These are phyloP conservation scores for Ballota nigra DNA, from an alignment of 257 asterid species.

Conservation along the genomic window DNA sequence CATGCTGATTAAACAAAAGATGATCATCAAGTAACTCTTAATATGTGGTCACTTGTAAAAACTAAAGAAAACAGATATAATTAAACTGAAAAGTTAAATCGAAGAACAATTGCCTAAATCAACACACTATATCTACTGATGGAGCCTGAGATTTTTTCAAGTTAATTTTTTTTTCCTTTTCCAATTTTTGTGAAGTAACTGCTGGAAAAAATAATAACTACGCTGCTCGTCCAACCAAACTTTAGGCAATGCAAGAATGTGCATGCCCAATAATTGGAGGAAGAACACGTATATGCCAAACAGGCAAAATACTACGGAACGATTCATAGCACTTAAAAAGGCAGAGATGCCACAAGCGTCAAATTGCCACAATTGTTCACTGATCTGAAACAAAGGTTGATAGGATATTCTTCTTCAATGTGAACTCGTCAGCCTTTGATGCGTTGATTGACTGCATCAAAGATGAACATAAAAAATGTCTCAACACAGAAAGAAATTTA, in stretches of 20 bases:
- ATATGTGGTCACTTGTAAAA: background rate
- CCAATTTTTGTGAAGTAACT: background rate
- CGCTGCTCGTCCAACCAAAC: background rate
- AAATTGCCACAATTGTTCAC: conserved; percentile 18
- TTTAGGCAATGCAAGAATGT: conserved; percentile 16
- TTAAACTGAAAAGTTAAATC: background rate
- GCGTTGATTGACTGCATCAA: conserved; percentile 67
- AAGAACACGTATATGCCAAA: conserved; percentile 20
- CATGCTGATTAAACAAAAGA: no score
- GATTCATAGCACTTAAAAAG: conserved; percentile 4
- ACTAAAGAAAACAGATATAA: background rate
- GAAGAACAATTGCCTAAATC: background rate
- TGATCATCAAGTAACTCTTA: background rate
- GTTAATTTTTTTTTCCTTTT: background rate
- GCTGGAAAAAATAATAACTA: background rate
- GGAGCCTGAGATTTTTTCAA: background rate
- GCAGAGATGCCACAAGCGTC: conserved; percentile 6
- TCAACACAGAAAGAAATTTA: background rate
- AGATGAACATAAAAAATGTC: background rate
- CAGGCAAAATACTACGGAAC: no score
- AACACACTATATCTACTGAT: background rate
- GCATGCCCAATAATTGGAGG: conserved; percentile 16
- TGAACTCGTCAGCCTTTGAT: conserved; percentile 79
- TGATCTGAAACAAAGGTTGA: conserved; percentile 50
- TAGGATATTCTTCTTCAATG: conserved; percentile 83